phyloP scores from a whole-genome alignment of 306 rosid genomes.

The Vigna nakashimae region DNA sequence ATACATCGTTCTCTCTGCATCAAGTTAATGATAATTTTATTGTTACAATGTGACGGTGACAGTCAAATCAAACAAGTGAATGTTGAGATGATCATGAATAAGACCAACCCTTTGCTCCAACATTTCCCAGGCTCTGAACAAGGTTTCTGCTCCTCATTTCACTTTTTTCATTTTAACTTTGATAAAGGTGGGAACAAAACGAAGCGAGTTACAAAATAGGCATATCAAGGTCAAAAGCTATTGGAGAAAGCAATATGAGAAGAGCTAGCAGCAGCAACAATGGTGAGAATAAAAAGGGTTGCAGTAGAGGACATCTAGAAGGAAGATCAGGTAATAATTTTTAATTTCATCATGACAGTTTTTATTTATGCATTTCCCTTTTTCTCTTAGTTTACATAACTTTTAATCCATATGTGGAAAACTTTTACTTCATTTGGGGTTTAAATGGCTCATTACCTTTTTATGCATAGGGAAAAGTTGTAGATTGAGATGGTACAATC shows the following conservation, averaged over 20 bases:
- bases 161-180: too few relatives aligned
- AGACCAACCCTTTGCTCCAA: too few relatives aligned
- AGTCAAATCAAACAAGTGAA: too few relatives aligned
- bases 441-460: too few relatives aligned
- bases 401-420: not conserved
- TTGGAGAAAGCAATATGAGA: conserved; percentile 19
- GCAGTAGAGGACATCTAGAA: conserved; percentile 63
- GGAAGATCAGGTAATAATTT: conserved; percentile 64
- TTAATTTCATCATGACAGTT: not conserved
- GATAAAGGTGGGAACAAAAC: too few relatives aligned
- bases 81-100: too few relatives aligned
- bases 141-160: too few relatives aligned
- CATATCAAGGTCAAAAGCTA: too few relatives aligned
- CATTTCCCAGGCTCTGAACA: too few relatives aligned
- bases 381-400: not conserved
- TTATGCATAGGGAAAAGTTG: conserved; percentile 65
- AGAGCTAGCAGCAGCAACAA: conserved; percentile 44
- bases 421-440: not conserved
- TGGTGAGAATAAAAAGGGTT: conserved; percentile 42
- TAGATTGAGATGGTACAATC: conserved; percentile 81
- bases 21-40: not conserved
- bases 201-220: too few relatives aligned
- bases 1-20: too few relatives aligned
- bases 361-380: not conserved
- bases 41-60: not conserved